These are phyloP conservation scores for Metschnikowia proteae DNA, from an alignment of 805 yeast species.

Conservation along the genomic window DNA sequence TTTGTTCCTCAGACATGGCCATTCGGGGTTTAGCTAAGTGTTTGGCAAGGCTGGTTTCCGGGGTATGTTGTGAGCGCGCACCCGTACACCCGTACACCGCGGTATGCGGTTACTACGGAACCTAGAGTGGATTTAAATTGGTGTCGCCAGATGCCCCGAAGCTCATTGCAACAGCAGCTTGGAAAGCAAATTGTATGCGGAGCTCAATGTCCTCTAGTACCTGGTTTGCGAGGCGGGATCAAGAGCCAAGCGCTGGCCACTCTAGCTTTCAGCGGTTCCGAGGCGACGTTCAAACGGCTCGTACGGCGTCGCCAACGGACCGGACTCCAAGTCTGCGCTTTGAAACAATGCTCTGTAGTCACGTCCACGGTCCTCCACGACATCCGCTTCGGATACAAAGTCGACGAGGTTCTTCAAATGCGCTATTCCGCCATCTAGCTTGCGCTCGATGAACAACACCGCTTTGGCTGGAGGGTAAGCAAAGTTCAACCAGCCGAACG, in stretches of 20 bases:
- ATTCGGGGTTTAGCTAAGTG: too few species aligned
- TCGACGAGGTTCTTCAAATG: slow-evolving; percentile 51
- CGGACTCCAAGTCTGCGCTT: slow-evolving; percentile 22
- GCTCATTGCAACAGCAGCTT: too few species aligned
- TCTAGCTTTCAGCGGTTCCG: slow-evolving; percentile 4
- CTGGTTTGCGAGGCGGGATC: too few species aligned
- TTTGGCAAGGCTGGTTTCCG: background rate
- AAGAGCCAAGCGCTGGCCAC: too few species aligned
- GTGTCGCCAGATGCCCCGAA: too few species aligned
- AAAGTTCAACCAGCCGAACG: slow-evolving; percentile 50
- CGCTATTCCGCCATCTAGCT: slow-evolving; percentile 47
- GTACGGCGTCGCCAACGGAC: slow-evolving; percentile 1
- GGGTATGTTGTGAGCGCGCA: slow-evolving; percentile 4
- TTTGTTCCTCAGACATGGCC: background rate
- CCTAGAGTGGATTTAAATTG: too few species aligned
- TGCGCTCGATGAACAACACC: slow-evolving; percentile 61
- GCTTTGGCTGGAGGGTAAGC: slow-evolving; percentile 66
- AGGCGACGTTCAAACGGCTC: slow-evolving; percentile 17
- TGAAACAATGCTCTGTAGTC: slow-evolving; percentile 28
- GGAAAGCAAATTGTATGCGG: too few species aligned
- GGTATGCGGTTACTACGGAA: too few species aligned
- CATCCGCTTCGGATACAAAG: slow-evolving; percentile 60
- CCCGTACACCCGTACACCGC: slow-evolving; percentile 2
- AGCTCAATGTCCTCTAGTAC: too few species aligned
- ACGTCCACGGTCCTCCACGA: slow-evolving; percentile 41